Percentiles rank a stretch among this genome's conserved stretches.
phyloP scores from a whole-genome alignment of 2,329 filamentous ascomycete species.

The Fusarium liriodendri region DNA sequence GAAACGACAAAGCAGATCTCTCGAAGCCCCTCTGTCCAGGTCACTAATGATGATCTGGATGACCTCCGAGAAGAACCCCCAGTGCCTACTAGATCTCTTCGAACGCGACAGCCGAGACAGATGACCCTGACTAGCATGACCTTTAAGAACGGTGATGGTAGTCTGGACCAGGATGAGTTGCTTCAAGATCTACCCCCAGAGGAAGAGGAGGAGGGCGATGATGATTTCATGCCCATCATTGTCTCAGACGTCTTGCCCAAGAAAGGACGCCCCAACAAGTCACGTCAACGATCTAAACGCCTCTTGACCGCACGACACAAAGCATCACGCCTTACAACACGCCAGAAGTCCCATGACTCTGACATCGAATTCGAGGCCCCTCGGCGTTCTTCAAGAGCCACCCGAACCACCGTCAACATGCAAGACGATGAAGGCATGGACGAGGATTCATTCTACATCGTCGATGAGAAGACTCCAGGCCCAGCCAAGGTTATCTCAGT shows the following conservation, averaged over 20 bases:
- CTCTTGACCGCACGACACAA: constrained; percentile 25
- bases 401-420: constrained; percentile 57
- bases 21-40: constrained; percentile 20
- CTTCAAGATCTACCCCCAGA: constrained; percentile 41
- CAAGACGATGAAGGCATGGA: constrained; percentile 62
- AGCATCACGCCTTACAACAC: not conserved
- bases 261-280: constrained; percentile 36
- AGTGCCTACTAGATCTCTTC: constrained; percentile 34
- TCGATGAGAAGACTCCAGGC: constrained; percentile 57
- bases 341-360: constrained; percentile 49
- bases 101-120: constrained; percentile 43
- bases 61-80: constrained; percentile 14
- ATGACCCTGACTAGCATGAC: constrained; percentile 39
- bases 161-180: constrained; percentile 49
- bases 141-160: constrained; percentile 34
- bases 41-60: constrained; percentile 37
- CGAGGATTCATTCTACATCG: constrained; percentile 65
- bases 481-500: constrained; percentile 71
- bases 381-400: constrained; percentile 62
- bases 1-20: constrained; percentile 37
- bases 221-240: constrained; percentile 48
- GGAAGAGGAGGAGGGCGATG: constrained; percentile 49
- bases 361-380: constrained; percentile 65
- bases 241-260: constrained; percentile 51
- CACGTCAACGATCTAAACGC: constrained; percentile 36